Percentiles rank a stretch among this genome's conserved stretches.
Conservation (phyloP, 2,329 filamentous ascomycete genomes). For the Beauveria pseudobassiana region DNA sequence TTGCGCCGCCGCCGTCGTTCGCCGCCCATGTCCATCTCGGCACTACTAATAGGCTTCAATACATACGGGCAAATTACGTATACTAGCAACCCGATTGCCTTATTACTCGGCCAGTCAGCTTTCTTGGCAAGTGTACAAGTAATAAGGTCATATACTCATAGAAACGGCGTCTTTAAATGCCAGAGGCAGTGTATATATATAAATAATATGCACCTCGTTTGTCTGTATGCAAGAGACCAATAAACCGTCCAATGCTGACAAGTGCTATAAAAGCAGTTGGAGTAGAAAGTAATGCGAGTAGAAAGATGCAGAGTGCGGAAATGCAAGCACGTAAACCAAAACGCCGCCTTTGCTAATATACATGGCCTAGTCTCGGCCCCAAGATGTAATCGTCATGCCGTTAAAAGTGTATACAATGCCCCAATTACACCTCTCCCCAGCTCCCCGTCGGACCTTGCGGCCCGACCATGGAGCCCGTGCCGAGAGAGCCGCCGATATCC, state of each 20-base stretch:
- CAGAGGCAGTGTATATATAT: background rate
- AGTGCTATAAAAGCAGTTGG: background rate
- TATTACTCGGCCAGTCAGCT: background rate
- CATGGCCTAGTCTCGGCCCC: background rate
- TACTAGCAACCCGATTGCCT: background rate
- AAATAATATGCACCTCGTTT: background rate
- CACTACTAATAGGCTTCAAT: background rate
- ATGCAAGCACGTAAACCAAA: background rate
- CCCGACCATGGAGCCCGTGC: slow-evolving; percentile 64
- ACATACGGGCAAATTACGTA: background rate
- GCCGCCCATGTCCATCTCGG: background rate
- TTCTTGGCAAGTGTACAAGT: background rate
- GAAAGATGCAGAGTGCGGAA: background rate
- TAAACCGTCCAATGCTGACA: background rate
- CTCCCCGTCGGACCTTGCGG: slow-evolving; percentile 62
- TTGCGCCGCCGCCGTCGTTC: background rate
- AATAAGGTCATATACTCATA: background rate
- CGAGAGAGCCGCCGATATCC: slow-evolving; percentile 78
- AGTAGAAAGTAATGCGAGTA: background rate
- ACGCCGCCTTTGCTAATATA: slow-evolving; percentile 3
- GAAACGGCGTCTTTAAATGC: background rate
- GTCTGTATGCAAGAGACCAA: background rate
- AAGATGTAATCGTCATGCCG: background rate
- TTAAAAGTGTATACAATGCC: background rate
- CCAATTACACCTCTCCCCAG: slow-evolving; percentile 64